Evolutionary conservation across 2,329 filamentous ascomycete genomes (phyloP).

Genomic region (Remersonia thermophila): DNA sequence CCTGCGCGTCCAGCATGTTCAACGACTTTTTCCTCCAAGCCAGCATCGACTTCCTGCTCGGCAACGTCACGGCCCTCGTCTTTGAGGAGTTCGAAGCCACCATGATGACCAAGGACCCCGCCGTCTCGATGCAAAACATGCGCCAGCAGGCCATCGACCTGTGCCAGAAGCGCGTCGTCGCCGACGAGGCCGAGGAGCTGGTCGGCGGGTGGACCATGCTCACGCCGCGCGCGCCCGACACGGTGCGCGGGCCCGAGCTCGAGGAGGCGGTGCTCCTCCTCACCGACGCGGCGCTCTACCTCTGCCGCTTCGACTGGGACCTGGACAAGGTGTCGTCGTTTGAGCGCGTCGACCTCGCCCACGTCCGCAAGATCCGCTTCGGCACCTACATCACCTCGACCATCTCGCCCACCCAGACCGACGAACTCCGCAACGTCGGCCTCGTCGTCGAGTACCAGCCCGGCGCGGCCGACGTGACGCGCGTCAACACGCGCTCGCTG

Average conservation of each 20-base stretch:
- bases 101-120: conserved; percentile 87
- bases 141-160: conserved; percentile 83
- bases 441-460: conserved; percentile 69
- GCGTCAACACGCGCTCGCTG: conserved; percentile 78
- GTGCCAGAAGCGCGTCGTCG: conserved; percentile 74
- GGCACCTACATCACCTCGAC: conserved; percentile 89
- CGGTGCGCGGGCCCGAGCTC: conserved; percentile 58
- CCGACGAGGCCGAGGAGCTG: conserved; percentile 71
- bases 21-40: conserved; percentile 96
- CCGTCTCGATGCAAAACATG: conserved; percentile 72
- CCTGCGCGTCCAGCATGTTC: conserved; percentile 92
- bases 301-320: conserved; percentile 88
- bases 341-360: conserved; percentile 68
- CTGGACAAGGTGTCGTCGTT: conserved; percentile 90
- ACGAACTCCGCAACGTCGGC: conserved; percentile 71
- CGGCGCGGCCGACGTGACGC: conserved; percentile 55
- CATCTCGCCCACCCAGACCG: conserved; percentile 61
- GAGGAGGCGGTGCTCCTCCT: conserved; percentile 82
- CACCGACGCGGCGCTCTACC: conserved; percentile 74
- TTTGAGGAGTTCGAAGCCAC: conserved; percentile 92
- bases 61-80: conserved; percentile 70
- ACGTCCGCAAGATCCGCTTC: conserved; percentile 59
- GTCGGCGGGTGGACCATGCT: conserved; percentile 82
- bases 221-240: conserved; percentile 60
- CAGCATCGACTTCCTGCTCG: conserved; percentile 85